Percentiles rank a stretch among this genome's conserved stretches.
These are phyloP conservation scores for Apophysomyces variabilis DNA, from an alignment of 371 early-diverging fungal genomes.

Conservation along the genomic window DNA sequence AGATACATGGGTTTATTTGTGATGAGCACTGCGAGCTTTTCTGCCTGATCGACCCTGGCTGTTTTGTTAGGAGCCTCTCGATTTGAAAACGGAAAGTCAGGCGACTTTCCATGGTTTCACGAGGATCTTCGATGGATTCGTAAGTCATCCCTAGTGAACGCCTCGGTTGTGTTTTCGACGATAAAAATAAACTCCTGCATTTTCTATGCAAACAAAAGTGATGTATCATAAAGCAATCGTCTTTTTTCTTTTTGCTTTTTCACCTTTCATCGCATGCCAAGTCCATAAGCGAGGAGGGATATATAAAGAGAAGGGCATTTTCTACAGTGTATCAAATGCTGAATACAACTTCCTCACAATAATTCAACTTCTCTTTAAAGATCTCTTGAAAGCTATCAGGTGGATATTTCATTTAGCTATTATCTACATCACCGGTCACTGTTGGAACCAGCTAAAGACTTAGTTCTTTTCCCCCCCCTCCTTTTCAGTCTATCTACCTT, in stretches of 20 bases:
- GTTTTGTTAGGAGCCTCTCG: not conserved
- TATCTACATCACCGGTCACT: conserved; percentile 4
- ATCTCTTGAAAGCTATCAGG: conserved; percentile 2
- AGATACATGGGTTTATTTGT: too few relatives aligned
- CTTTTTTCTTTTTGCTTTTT: not conserved
- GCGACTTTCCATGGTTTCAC: conserved; percentile 8
- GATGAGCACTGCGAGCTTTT: too few relatives aligned
- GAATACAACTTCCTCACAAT: not conserved
- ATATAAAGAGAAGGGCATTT: too few relatives aligned
- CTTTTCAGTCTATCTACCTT: not conserved
- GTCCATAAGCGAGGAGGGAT: too few relatives aligned
- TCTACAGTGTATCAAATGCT: too few relatives aligned
- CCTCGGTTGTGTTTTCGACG: conserved; percentile 7
- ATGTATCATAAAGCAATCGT: not conserved
- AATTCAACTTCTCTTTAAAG: not conserved
- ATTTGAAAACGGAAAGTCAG: conserved; percentile 5
- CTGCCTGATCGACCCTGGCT: not conserved
- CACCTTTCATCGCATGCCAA: not conserved
- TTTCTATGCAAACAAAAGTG: not conserved
- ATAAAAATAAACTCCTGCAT: conserved; percentile 8
- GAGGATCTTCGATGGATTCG: conserved; percentile 8
- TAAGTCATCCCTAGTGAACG: conserved; percentile 4
- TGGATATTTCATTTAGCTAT: conserved; percentile 2
- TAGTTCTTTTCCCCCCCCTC: not conserved
- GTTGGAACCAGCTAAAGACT: not conserved